Evolutionary conservation across 2,329 filamentous ascomycete genomes (phyloP), one percentile per base, ranked within the genome.

Genomic region (Ascosphaera apis): DNA sequence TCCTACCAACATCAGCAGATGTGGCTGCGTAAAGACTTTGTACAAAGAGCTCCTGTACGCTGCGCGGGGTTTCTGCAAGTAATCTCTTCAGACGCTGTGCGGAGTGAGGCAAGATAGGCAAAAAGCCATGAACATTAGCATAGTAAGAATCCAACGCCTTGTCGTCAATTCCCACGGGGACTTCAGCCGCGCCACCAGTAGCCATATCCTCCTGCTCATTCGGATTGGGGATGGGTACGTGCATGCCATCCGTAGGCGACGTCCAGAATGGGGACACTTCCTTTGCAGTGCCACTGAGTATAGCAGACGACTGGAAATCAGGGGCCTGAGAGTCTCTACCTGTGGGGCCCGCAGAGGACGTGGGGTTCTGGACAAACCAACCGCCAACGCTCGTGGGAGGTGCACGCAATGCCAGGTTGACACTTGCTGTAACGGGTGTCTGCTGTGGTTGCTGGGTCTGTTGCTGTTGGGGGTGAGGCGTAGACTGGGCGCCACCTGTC

Each of bases 101-200:
- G 9, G 54, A 53, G 41, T 54, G 49, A 7, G 57, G 53, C n/a
- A 60, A 45, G 15, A 59, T 51, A 1, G 56, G 56, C 15, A 58
- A 44, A 15, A 58, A 41, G 4, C 49, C 48, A 40, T 60, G 56
- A 15, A 60, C 53, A 34, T 54, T 51, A 21, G 51, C 45, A 36
- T 57, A 57, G 43, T 60, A 59, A 5, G 51, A 49, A 40, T 56
- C 52, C 27, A 58, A 45, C 32, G 55, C 49, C 13, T 53, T 48
- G 31, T 56, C 54, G 36, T 59, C 55, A 21, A 58, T 46, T 31
- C 43, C 45, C 33, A 56, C 45, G 2, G 51, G 48, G 13, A 47
- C 48, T 43, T 53, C 53, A 23, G 54, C 50, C 31, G 54, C 50
- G 13, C 50, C 51, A 17, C 46, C 44, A 21, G 47, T 50, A 12